Evolutionary conservation across 345 rosid species (phyloP).

Genomic region (Anastatica hierochuntica): DNA sequence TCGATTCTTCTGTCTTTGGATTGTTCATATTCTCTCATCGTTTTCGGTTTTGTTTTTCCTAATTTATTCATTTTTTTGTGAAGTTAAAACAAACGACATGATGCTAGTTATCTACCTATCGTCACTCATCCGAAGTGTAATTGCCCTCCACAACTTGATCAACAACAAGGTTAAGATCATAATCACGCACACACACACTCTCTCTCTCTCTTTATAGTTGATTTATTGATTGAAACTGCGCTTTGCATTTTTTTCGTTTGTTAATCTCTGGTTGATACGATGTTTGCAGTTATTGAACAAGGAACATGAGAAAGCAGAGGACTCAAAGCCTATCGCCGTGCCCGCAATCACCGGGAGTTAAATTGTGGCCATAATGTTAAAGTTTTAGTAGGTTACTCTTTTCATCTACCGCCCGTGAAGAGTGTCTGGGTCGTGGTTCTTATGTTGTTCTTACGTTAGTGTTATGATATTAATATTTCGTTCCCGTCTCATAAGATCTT

Average conservation of each 20-base stretch:
- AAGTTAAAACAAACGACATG: slow-evolving; percentile 31
- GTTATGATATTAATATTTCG: too few species aligned
- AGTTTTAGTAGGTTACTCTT: too few species aligned
- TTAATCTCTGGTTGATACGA: too few species aligned
- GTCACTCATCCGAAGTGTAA: slow-evolving; percentile 29
- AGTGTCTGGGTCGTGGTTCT: too few species aligned
- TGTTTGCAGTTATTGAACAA: slow-evolving; percentile 49
- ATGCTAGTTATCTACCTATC: slow-evolving; percentile 30
- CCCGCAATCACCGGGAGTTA: slow-evolving; percentile 21
- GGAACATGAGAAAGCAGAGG: slow-evolving; percentile 82
- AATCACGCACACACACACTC: too few species aligned
- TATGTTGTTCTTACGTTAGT: too few species aligned
- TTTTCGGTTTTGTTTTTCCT: slow-evolving; percentile 1
- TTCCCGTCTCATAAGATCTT: too few species aligned
- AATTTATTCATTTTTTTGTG: slow-evolving; percentile 5
- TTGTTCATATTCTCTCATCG: neutral
- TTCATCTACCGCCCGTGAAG: too few species aligned
- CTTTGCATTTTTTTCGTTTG: too few species aligned
- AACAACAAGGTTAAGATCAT: slow-evolving; percentile 60
- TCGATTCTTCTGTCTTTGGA: neutral
- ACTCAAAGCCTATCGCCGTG: slow-evolving; percentile 44
- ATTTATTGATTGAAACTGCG: neutral
- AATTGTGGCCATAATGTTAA: too few species aligned
- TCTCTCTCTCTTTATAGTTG: neutral
- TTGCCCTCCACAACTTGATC: slow-evolving; percentile 88